These are phyloP conservation scores for Bonia amplexicaulis DNA, from an alignment of 176 grass and related monocot genomes.

Conservation along the genomic window DNA sequence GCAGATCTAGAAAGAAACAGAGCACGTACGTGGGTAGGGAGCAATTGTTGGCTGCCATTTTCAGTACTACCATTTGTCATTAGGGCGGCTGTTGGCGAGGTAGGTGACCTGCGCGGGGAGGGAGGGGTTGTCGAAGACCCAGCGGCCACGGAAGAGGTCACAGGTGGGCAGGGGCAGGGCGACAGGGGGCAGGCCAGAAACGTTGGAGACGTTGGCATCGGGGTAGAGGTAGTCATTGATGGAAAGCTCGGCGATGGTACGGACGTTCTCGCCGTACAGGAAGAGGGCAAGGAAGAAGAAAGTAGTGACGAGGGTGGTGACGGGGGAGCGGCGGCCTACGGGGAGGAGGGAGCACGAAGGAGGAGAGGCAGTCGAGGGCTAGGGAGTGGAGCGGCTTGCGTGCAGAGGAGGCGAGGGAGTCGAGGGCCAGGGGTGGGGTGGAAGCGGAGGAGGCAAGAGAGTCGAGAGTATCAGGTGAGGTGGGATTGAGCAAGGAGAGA, in stretches of 20 bases:
- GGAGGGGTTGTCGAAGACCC: constrained; percentile 61
- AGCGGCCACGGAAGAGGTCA: constrained; percentile 47
- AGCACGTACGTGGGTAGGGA: constrained; percentile 43
- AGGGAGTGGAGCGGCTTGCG: not conserved
- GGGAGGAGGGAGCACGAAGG: constrained; percentile 13
- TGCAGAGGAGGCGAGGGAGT: not conserved
- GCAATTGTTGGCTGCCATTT: constrained; percentile 66
- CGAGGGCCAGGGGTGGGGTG: no score
- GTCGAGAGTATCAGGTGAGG: no score
- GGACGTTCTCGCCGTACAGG: constrained; percentile 67
- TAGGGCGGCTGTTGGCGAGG: constrained; percentile 58
- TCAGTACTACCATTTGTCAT: constrained; percentile 71
- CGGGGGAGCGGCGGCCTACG: constrained; percentile 23
- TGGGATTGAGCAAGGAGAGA: no score
- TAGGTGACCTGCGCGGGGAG: constrained; percentile 67
- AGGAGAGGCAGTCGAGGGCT: not conserved
- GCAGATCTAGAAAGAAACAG: not conserved
- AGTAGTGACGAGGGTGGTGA: constrained; percentile 38
- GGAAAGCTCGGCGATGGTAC: constrained; percentile 62
- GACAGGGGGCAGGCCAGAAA: constrained; percentile 1
- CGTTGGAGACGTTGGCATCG: constrained; percentile 29
- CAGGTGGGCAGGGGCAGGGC: constrained; percentile 49
- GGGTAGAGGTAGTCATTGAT: constrained; percentile 54
- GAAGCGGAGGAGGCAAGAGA: no score
- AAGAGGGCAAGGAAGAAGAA: constrained; percentile 53